Evolutionary conservation across 192 early-diverging fungal genomes (phyloP).

Genomic region (Coemansia sp.): DNA sequence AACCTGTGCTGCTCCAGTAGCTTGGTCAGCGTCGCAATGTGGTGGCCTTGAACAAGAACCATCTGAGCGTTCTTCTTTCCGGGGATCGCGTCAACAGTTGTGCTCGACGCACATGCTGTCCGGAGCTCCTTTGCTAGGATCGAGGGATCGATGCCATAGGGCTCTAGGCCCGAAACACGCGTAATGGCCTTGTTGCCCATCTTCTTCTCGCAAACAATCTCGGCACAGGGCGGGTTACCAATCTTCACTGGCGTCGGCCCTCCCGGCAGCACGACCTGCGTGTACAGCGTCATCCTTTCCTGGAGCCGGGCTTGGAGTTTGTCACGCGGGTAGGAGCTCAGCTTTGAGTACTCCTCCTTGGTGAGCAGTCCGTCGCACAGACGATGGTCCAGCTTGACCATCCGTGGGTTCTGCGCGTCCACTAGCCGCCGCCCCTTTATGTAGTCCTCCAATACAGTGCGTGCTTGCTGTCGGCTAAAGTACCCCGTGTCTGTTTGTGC

Average conservation of each 20-base stretch:
- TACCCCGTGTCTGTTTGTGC: constrained; percentile 57
- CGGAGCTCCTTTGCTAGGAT: constrained; percentile 46
- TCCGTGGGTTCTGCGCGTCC: constrained; percentile 60
- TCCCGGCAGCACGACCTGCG: constrained; percentile 33
- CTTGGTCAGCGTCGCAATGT: constrained; percentile 29
- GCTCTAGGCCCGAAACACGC: constrained; percentile 42
- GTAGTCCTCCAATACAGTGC: constrained; percentile 64
- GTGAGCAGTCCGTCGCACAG: constrained; percentile 67
- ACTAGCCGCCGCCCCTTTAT: constrained; percentile 63
- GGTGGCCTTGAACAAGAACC: constrained; percentile 55
- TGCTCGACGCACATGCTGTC: constrained; percentile 48
- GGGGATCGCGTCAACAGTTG: constrained; percentile 37
- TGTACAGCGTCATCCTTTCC: constrained; percentile 53
- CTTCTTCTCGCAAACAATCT: constrained; percentile 49
- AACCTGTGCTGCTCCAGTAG: constrained; percentile 40
- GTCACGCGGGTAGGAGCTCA: constrained; percentile 62
- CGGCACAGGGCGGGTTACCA: constrained; percentile 32
- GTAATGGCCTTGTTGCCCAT: constrained; percentile 57
- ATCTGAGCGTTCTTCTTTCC: constrained; percentile 36
- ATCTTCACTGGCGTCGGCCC: constrained; percentile 19
- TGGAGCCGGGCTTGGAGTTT: constrained; percentile 56
- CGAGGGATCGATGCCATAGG: constrained; percentile 40
- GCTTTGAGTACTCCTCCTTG: constrained; percentile 68
- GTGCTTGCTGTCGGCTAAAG: constrained; percentile 65
- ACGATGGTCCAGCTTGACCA: constrained; percentile 67